phyloP scores from a whole-genome alignment of 768 basidiomycete species.

The Naganishia kalamii region DNA sequence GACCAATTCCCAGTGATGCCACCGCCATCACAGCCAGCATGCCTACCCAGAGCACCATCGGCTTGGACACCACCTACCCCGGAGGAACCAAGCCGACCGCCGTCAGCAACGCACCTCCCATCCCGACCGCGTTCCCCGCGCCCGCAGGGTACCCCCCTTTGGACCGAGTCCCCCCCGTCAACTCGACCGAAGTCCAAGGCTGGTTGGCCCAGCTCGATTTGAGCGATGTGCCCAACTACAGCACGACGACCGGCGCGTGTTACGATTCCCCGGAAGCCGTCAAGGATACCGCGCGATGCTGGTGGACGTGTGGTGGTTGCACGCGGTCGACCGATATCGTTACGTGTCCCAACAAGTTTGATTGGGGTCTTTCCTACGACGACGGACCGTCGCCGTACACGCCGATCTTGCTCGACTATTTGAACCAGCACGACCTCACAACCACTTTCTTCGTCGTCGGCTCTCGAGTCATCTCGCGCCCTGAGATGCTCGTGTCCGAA shows the following conservation, averaged over 20 bases:
- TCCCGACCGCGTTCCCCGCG: constrained; percentile 32
- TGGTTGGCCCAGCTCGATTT: constrained; percentile 38
- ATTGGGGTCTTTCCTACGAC: constrained; percentile 54
- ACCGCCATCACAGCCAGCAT: constrained; percentile 20
- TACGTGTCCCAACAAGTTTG: constrained; percentile 62
- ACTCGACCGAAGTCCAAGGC: constrained; percentile 41
- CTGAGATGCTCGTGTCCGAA: constrained; percentile 63
- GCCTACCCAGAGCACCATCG: constrained; percentile 19
- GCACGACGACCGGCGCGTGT: constrained; percentile 49
- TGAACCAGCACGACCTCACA: constrained; percentile 60
- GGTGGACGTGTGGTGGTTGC: constrained; percentile 78
- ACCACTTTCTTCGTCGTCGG: constrained; percentile 85
- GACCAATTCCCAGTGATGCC: constrained; percentile 16
- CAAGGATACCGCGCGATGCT: constrained; percentile 57
- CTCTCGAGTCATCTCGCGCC: constrained; percentile 70
- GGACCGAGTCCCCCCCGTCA: constrained; percentile 38
- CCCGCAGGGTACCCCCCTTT: constrained; percentile 43
- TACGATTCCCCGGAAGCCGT: constrained; percentile 57
- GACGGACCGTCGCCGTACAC: constrained; percentile 79
- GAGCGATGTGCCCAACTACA: constrained; percentile 35
- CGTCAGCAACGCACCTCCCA: constrained; percentile 36
- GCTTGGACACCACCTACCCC: constrained; percentile 35
- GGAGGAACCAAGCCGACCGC: constrained; percentile 33
- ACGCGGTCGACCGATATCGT: constrained; percentile 62
- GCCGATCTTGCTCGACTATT: constrained; percentile 63